Evolutionary conservation across 495 filamentous ascomycete species (phyloP).

Genomic region (Hypoxylon fuscum): DNA sequence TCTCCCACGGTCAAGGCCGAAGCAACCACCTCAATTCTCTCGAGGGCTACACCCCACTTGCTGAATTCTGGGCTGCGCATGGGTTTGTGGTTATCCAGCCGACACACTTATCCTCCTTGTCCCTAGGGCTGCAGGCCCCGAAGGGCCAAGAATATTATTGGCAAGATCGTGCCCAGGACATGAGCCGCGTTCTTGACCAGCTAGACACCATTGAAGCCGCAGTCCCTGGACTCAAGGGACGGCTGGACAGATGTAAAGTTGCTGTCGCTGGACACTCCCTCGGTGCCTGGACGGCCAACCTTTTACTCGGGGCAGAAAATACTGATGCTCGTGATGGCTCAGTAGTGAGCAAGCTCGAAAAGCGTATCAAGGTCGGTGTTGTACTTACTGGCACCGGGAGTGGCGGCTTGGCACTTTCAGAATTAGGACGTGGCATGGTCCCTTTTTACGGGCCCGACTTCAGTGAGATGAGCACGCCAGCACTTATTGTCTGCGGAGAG

Average conservation of each 20-base stretch:
- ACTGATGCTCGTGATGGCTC: conserved; percentile 43
- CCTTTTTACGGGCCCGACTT: conserved; percentile 50
- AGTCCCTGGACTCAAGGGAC: conserved; percentile 47
- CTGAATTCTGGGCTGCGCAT: conserved; percentile 57
- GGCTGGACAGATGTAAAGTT: conserved; percentile 48
- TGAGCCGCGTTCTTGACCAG: conserved; percentile 49
- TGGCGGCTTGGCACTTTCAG: conserved; percentile 38
- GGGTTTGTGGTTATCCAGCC: conserved; percentile 59
- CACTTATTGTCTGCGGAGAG: conserved; percentile 53
- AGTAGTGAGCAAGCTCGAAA: conserved; percentile 21
- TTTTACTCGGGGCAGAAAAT: conserved; percentile 51
- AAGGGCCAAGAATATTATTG: conserved; percentile 44
- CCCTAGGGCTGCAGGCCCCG: conserved; percentile 37
- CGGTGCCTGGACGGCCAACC: conserved; percentile 47
- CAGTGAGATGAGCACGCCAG: conserved; percentile 47
- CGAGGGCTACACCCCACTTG: conserved; percentile 54
- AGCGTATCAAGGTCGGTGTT: conserved; percentile 53
- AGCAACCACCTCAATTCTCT: conserved; percentile 55
- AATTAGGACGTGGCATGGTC: conserved; percentile 31
- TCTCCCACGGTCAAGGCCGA: conserved; percentile 54
- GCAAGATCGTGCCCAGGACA: conserved; percentile 49
- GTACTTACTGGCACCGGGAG: conserved; percentile 48
- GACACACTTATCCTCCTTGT: conserved; percentile 53
- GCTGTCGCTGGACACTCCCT: conserved; percentile 55
- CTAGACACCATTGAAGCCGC: conserved; percentile 47